Base-by-base conservation (phyloP, 495 filamentous ascomycete genomes). In the Sabuloglossum arenarium region DNA sequence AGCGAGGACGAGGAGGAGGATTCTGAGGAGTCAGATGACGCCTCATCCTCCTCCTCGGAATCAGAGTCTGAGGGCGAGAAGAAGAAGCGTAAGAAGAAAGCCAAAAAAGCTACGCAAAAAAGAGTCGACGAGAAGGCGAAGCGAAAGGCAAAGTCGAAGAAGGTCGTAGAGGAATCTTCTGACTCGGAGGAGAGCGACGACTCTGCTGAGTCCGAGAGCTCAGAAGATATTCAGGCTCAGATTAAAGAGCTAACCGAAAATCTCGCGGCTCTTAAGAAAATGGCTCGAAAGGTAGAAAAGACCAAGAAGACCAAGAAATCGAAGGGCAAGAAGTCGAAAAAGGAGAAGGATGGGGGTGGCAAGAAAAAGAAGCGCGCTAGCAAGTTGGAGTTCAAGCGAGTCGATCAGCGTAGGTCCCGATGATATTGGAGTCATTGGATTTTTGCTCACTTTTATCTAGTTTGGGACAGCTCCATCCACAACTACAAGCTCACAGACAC, bases 401-500 rank as follows among this genome's bases (percentile, higher is more conserved):
- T 94, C 1, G 88, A 95, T 69, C 80, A 93, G 66, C 71, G 73
- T 76, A 61, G 62, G 74, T 69, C 19, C 24, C 16, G 34, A 14
- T 14, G 14, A 24, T 23, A 21, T 0, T 55, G 14, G 27, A 34
- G 6, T 54, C 34, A 4, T 58, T 46, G 31, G 9, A 39, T 25
- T 3, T 14, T 9, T 28, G 39, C 32, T 42, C 24, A 21, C 54
- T 57, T 58, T 39, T 56, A 24, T 2, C 51, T 42, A 77, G 74
- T 88, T 37, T 87, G 81, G 80, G 83, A 88, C 60, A 83, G 74
- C 59, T 77, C 77, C 8, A 85, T 86, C 58, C 84, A 89, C 65
- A 82, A 86, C 61, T 93, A 84, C 69, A 86, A 86, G 66, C 76
- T 88, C 31, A 84, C 79, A 39, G 86, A 90, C 63, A 90, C 83